Base-by-base conservation (phyloP, 768 basidiomycete species). In the Amanita subjunquillea region DNA sequence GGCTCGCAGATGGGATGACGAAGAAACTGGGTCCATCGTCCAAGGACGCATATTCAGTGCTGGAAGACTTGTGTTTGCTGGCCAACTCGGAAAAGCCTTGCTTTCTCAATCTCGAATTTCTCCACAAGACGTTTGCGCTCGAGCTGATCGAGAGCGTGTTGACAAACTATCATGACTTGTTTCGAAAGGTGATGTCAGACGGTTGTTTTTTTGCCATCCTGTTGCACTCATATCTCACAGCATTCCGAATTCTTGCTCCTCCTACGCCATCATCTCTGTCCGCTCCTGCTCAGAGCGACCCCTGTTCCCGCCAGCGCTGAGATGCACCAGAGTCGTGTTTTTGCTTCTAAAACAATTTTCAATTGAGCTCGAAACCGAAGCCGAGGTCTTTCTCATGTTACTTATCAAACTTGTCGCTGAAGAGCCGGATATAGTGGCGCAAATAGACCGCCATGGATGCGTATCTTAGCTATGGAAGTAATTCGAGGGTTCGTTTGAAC, bases 101-200 rank as follows among this genome's bases (percentile, higher is more conserved):
- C 50, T 90, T 96, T 61, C 73, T 96, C 54, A 83, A 85, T 57
- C 78, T 97, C 43, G 83, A 88, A 20, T 80, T 76, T 48, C 70
- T 98, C 42, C 89, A 88, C 60, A 86, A 93, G 67, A 97, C 96
- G 0, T 98, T 98, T 58, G 91, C 93, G 0, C 69, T 99, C n/a
- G 95, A 99, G 67, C 71, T 98, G 50, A 91, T 98, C 36, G 95
- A 99, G 69, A 97, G 94, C 60, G 90, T 97, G 2, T 70, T 99
- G 48, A 93, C 91, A 6, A 93, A 94, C 63, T 93, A 94, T 59
- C 84, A 91, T 56, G 77, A 75, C n/a, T 25, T 25, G 25, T 25
- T 25, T 25, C 25, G 25, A 25, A 25, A 5, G 25, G 25, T 25
- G 76, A 32, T 40, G 40, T 10, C 20, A 32, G 10, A 10, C 9